Base-by-base conservation (phyloP, 1,139 yeast species). In the Sugiyamaella castrensis region DNA sequence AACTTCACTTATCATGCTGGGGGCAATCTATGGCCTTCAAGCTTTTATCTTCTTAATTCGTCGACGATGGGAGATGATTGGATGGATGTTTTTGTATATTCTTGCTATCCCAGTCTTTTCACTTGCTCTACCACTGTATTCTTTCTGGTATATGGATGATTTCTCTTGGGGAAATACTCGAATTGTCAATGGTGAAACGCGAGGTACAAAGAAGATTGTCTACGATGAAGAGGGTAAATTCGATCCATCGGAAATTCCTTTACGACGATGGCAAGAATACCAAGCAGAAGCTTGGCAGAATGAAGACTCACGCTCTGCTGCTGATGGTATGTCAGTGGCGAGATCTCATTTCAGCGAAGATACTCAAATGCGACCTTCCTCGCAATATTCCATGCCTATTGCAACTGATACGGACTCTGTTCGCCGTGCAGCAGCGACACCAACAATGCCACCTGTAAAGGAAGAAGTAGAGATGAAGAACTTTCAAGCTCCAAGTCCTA, bases 151-250 rank as follows among this genome's bases (percentile, higher is more conserved):
- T 55, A 71, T 71, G 75, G 75, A 71, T 49, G 74, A 71, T 57
- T 71, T 71, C 64, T 67, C 72, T 1, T 71, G 75, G 75, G 75
- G 75, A 54, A 68, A 64, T 54, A 71, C 75, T n/a, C 71, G 75
- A 42, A 66, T 71, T 45, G 74, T 71, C 10, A 57, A 64, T 32
- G 74, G 73, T 12, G 75, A 71, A 48, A 69, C 69, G 55, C 10
- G 40, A 4, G 73, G 74, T 38, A 66, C 69, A 47, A 61, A 66
- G 56, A 51, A 60, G 50, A 57, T 70, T 28, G 57, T 70, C 10
- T 57, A 66, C n/a, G 64, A 60, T 16, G 43, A 38, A 12, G 75
- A 70, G 51, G 74, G 72, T 37, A 63, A 61, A 48, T 71, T 67
- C 53, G 74, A 71, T 47, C 72, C 73, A 2, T 53, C 64, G 2